phyloP scores from a whole-genome alignment of 768 basidiomycete genomes.

The Pisolithus tinctorius region DNA sequence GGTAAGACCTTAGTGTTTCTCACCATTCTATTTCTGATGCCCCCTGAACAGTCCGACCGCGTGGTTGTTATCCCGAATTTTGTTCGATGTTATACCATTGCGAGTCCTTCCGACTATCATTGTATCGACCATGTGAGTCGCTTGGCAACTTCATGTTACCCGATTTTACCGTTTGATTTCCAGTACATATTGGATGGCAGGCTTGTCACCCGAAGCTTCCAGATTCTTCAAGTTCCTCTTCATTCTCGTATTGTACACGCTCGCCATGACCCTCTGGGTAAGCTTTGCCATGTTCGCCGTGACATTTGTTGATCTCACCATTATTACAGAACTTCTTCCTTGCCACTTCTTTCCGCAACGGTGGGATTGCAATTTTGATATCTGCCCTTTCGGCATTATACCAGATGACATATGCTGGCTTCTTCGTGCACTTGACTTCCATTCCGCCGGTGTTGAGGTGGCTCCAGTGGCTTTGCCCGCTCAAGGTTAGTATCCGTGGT shows the following conservation, averaged over 20 bases:
- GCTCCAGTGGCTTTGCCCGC: slow-evolving; percentile 86
- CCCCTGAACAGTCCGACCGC: slow-evolving; percentile 59
- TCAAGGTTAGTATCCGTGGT: slow-evolving; percentile 39
- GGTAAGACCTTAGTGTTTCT: slow-evolving; percentile 33
- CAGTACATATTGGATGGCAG: slow-evolving; percentile 95
- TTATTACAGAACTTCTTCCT: slow-evolving; percentile 79
- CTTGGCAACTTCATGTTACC: not conserved
- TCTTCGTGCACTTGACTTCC: slow-evolving; percentile 80
- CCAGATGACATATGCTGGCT: slow-evolving; percentile 87
- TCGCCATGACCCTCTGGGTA: slow-evolving; percentile 84
- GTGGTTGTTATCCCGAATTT: slow-evolving; percentile 83
- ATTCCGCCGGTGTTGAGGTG: slow-evolving; percentile 92
- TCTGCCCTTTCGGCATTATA: slow-evolving; percentile 71
- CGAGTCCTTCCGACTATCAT: slow-evolving; percentile 86
- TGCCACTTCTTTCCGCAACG: slow-evolving; percentile 75
- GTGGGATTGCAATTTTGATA: slow-evolving; percentile 85
- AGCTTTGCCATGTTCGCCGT: slow-evolving; percentile 21
- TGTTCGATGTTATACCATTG: slow-evolving; percentile 87
- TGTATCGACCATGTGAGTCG: slow-evolving; percentile 70
- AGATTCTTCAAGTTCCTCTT: slow-evolving; percentile 95
- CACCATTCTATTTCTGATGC: not conserved
- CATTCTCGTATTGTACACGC: slow-evolving; percentile 77
- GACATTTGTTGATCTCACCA: not conserved
- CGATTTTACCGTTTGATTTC: not conserved
- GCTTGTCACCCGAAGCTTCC: slow-evolving; percentile 67